Evolutionary conservation across 345 rosid species (phyloP).

Genomic region (Euclidium syriacum): DNA sequence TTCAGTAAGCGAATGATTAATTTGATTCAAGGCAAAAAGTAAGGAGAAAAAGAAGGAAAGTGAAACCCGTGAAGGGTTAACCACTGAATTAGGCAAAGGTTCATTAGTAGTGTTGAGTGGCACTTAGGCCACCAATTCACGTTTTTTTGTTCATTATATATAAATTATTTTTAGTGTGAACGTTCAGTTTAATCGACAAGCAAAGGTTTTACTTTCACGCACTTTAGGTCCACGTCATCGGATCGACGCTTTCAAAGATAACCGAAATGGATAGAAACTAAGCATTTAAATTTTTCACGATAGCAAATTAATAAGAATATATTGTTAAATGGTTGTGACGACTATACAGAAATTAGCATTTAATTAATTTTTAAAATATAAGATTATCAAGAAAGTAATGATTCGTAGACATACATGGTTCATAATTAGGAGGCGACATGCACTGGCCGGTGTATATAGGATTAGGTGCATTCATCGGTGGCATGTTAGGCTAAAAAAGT

Average conservation of each 20-base stretch:
- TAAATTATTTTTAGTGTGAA: conserved; percentile 11
- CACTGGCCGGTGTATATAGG: conserved; percentile 31
- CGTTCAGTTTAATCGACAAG: conserved; percentile 28
- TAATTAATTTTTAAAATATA: background rate
- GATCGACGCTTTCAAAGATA: conserved; percentile 21
- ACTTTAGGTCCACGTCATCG: conserved; percentile 25
- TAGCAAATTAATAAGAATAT: conserved; percentile 11
- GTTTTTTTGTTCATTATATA: background rate
- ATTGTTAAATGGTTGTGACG: conserved; percentile 9
- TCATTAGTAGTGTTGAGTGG: conserved; percentile 38
- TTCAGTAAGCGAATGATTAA: background rate
- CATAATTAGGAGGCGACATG: conserved; percentile 32
- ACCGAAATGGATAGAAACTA: conserved; percentile 13
- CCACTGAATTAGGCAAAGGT: conserved; percentile 34
- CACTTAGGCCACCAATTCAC: conserved; percentile 31
- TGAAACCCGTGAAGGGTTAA: conserved; percentile 42
- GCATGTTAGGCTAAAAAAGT: conserved; percentile 32
- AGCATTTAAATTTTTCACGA: conserved; percentile 25
- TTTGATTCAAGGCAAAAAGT: conserved; percentile 9
- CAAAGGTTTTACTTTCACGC: conserved; percentile 36
- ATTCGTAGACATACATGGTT: conserved; percentile 15
- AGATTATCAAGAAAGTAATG: conserved; percentile 19
- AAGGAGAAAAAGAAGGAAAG: conserved; percentile 11
- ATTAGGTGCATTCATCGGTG: conserved; percentile 36
- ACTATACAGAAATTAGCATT: conserved; percentile 2